These are phyloP conservation scores for Paramecium biaurelia DNA, from an alignment of 73 alveolate genomes.

Conservation along the genomic window DNA sequence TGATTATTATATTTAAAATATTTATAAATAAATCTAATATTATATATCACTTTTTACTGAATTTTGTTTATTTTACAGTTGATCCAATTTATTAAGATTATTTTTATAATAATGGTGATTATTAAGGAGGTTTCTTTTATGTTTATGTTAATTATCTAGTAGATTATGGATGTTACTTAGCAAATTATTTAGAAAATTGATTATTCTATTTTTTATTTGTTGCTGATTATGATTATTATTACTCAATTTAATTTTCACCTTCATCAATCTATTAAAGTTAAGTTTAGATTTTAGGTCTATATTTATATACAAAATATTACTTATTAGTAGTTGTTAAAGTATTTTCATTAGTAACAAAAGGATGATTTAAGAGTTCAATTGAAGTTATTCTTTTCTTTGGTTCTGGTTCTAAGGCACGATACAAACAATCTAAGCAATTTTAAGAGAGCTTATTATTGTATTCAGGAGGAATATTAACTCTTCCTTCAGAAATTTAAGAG, in stretches of 20 bases:
- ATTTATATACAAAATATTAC: background rate
- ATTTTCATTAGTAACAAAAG: constrained; percentile 33
- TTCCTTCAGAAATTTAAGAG: constrained; percentile 44
- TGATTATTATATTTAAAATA: background rate
- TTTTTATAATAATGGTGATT: background rate
- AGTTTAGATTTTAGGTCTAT: background rate
- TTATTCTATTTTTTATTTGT: background rate
- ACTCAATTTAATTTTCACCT: background rate
- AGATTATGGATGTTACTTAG: background rate
- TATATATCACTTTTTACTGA: background rate
- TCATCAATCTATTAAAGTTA: background rate
- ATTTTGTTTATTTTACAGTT: background rate
- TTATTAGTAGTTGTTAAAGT: background rate
- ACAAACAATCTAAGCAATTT: constrained; percentile 46
- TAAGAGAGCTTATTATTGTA: background rate
- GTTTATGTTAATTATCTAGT: background rate
- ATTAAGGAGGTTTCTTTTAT: background rate
- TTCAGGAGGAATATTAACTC: constrained; percentile 34
- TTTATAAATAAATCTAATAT: background rate
- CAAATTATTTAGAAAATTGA: background rate
- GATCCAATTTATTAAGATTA: background rate
- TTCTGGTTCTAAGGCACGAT: constrained; percentile 34
- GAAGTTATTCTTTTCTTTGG: constrained; percentile 43
- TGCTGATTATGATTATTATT: background rate
- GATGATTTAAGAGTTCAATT: constrained; percentile 55